Conservation (phyloP, 495 filamentous ascomycete genomes). For the Neurospora hispaniola region DNA sequence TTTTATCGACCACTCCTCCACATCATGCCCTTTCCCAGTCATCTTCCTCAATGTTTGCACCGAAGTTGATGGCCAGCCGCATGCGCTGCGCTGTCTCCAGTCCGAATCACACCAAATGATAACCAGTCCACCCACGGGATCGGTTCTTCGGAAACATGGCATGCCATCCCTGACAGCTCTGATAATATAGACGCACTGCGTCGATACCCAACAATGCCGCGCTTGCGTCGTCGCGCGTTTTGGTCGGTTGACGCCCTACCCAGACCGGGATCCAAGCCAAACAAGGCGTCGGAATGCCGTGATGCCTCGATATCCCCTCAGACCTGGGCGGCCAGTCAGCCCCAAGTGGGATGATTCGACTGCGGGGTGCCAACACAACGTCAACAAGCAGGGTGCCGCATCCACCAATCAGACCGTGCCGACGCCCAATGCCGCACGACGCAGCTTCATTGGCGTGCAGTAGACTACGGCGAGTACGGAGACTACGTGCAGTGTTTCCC, state of each 20-base stretch:
- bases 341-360: conserved; percentile 1
- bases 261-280: background rate
- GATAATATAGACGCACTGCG: background rate
- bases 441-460: background rate
- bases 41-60: background rate
- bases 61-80: background rate
- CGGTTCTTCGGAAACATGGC: background rate
- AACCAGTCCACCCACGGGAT: background rate
- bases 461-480: background rate
- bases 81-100: background rate
- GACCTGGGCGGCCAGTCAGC: background rate
- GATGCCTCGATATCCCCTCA: background rate
- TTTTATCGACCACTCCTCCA: background rate
- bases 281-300: background rate
- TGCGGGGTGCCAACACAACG: background rate
- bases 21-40: background rate
- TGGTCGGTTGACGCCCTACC: background rate
- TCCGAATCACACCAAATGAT: background rate
- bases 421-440: background rate
- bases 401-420: background rate
- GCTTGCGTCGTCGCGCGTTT: background rate
- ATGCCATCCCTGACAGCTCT: background rate
- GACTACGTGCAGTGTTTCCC: background rate
- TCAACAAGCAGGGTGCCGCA: background rate
- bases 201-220: background rate